These are phyloP conservation scores for Alternaria arbusti DNA, from an alignment of 2,329 filamentous ascomycete species.

Conservation along the genomic window DNA sequence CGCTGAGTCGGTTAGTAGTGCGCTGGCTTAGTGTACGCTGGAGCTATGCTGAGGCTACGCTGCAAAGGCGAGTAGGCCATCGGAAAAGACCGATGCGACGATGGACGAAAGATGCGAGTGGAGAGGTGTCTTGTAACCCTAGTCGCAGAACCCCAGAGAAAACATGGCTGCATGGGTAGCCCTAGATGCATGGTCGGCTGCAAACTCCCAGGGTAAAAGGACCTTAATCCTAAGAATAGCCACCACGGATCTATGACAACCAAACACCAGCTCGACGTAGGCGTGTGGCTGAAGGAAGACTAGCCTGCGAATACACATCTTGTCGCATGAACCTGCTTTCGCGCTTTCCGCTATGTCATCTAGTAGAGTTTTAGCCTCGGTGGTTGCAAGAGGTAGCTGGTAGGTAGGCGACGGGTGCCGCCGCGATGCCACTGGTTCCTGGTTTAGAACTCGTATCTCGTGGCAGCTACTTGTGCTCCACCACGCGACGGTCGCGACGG, in stretches of 20 bases:
- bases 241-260: conserved; percentile 3
- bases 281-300: conserved; percentile 25
- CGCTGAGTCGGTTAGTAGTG: background rate
- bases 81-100: conserved; percentile 1
- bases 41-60: background rate
- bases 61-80: background rate
- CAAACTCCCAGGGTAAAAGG: conserved; percentile 33
- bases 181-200: conserved; percentile 8
- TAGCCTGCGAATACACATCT: conserved; percentile 34
- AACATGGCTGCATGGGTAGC: background rate
- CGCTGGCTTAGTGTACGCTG: background rate
- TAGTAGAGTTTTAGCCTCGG: conserved; percentile 28
- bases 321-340: conserved; percentile 39
- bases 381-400: conserved; percentile 1
- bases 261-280: conserved; percentile 28
- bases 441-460: conserved; percentile 36
- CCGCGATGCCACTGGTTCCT: conserved; percentile 14
- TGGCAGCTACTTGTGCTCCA: conserved; percentile 31
- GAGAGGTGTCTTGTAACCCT: conserved; percentile 26
- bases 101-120: conserved; percentile 4
- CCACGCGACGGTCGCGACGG: conserved; percentile 7
- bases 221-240: conserved; percentile 45
- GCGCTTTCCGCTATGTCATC: conserved; percentile 26
- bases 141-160: conserved; percentile 10
- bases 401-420: conserved; percentile 12